phyloP scores from a whole-genome alignment of 2,329 filamentous ascomycete genomes.

The Cadophora sp. region DNA sequence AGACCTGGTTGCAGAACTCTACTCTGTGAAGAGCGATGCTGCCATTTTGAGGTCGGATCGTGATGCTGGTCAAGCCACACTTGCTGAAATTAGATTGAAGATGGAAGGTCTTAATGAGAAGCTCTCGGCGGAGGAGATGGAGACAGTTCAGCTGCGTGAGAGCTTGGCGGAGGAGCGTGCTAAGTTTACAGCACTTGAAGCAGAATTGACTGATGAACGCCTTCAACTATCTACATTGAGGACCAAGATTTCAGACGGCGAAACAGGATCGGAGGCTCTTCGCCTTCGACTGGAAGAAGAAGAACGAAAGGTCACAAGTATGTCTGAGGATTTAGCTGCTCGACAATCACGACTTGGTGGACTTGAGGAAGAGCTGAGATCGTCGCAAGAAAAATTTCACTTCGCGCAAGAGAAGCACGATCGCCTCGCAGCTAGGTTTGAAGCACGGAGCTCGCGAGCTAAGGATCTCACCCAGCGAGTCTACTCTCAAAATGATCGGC shows the following conservation, averaged over 20 bases:
- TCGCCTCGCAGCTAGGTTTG: constrained; percentile 62
- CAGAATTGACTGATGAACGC: constrained; percentile 68
- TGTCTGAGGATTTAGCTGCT: constrained; percentile 75
- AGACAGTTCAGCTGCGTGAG: constrained; percentile 60
- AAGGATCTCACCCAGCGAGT: constrained; percentile 86
- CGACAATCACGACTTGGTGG: constrained; percentile 78
- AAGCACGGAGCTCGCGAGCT: constrained; percentile 73
- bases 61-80: constrained; percentile 61
- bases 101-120: constrained; percentile 60
- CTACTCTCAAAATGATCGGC: constrained; percentile 82
- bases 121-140: constrained; percentile 58
- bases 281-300: constrained; percentile 78
- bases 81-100: constrained; percentile 63
- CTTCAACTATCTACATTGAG: constrained; percentile 73
- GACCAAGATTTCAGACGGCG: constrained; percentile 78
- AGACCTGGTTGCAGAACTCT: constrained; percentile 65
- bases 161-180: constrained; percentile 59
- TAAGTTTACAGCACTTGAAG: constrained; percentile 59
- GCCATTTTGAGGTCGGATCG: constrained; percentile 68
- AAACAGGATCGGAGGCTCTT: constrained; percentile 81
- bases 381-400: constrained; percentile 70
- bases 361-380: constrained; percentile 76
- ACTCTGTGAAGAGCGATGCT: constrained; percentile 64
- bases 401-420: constrained; percentile 59
- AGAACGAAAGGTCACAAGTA: constrained; percentile 70